Base-by-base conservation (phyloP, 257 asterid species). In the Solanum arcanum region DNA sequence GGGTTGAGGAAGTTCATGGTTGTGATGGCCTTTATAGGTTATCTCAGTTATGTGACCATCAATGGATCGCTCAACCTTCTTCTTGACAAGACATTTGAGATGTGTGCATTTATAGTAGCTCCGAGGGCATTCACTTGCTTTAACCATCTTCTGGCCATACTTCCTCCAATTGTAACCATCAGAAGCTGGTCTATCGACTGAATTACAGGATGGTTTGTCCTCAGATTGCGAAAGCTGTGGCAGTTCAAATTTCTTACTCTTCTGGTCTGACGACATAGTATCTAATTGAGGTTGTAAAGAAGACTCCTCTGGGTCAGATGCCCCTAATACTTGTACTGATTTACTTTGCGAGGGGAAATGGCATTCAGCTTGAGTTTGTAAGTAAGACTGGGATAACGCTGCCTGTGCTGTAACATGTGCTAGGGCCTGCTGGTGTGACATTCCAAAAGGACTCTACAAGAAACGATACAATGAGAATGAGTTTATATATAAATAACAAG, bases 371-470 rank as follows among this genome's bases (percentile, higher is more conserved):
- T 93, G 97, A 92, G 91, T 91, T 87, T 94, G 97, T 90, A 75
- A 73, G 60, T 89, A 93, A 11, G 98, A 93, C 74, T 94, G 98
- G 33, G 96, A 92, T 10, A 94, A 85, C 11, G 95, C 98, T 12
- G 99, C 99, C 90, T 96, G 99, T 18, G 99, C 99, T 60, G 99
- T 97, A 35, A 97, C 99, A 56, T 97, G 99, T 1, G 99, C 99
- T 59, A 97, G 86, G 78, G 98, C 99, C 69, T 97, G 99, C 91
- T 95, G 99, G 90, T 97, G 99, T 2, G 99, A 97, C 98, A 97
- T 97, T 89, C 98, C 99, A 89, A 97, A 97, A 13, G 99, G 98
- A 87, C 99, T 97, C 99, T 97, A 92, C 91, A 88, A 18, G 68
- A 56, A 86, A 84, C 13, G 42, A 23, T 66, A 62, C 21, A 85